Evolutionary conservation across 805 yeast genomes (phyloP).

Genomic region (Candida boidinii): DNA sequence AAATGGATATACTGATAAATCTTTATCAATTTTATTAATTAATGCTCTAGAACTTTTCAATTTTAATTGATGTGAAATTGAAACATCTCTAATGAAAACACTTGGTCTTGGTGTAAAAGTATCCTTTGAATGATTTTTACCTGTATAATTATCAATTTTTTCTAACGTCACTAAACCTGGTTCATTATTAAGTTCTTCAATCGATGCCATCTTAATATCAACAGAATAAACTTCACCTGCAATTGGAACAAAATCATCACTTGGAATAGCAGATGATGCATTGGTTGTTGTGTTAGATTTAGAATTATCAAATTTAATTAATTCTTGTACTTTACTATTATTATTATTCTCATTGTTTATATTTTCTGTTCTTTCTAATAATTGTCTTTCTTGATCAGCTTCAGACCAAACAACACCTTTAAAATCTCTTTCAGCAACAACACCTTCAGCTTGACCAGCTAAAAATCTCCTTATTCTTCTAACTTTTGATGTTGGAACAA

Average conservation of each 20-base stretch:
- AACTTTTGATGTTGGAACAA: slow-evolving; percentile 88
- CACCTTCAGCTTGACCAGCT: slow-evolving; percentile 92
- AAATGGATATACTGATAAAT: slow-evolving; percentile 84
- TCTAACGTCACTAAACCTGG: slow-evolving; percentile 65
- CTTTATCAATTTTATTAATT: slow-evolving; percentile 60
- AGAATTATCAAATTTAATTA: slow-evolving; percentile 30
- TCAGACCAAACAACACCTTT: slow-evolving; percentile 90
- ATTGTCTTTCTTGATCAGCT: slow-evolving; percentile 60
- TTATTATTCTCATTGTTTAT: slow-evolving; percentile 18
- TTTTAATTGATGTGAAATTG: slow-evolving; percentile 70
- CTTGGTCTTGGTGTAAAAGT: slow-evolving; percentile 56
- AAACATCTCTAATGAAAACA: slow-evolving; percentile 76
- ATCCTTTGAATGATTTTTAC: slow-evolving; percentile 47
- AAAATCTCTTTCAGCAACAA: slow-evolving; percentile 85
- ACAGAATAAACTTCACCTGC: slow-evolving; percentile 84
- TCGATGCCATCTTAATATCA: slow-evolving; percentile 66
- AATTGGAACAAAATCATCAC: slow-evolving; percentile 61
- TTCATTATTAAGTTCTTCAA: slow-evolving; percentile 36
- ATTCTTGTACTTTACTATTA: no score
- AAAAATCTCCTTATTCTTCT: slow-evolving; percentile 88
- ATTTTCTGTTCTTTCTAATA: slow-evolving; percentile 35
- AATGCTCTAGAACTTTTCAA: slow-evolving; percentile 66
- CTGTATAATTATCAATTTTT: slow-evolving; percentile 54
- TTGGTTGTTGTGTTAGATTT: slow-evolving; percentile 25
- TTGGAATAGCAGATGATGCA: slow-evolving; percentile 57